These are phyloP conservation scores for Macaranga tanarius DNA, from an alignment of 441 rosid genomes.

Conservation along the genomic window DNA sequence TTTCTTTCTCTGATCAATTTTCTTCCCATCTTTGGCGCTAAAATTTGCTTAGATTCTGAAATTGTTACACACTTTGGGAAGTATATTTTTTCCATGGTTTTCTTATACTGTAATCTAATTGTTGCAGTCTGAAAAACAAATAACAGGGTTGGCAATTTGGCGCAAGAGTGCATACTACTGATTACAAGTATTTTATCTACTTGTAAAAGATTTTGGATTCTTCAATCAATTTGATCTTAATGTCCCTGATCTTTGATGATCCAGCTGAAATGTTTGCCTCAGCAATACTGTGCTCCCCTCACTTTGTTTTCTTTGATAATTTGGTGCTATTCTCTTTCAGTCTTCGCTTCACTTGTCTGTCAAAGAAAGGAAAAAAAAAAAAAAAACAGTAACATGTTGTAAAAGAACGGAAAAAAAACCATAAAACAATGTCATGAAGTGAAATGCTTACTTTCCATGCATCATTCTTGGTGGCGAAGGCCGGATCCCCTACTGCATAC, in stretches of 20 bases:
- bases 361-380: background rate
- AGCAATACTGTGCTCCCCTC: background rate
- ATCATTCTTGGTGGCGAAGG: constrained; percentile 21
- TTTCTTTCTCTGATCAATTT: background rate
- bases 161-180: background rate
- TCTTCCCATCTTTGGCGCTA: too few relatives aligned
- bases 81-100: too few relatives aligned
- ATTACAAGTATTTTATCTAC: background rate
- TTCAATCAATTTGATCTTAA: background rate
- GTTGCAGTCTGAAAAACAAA: background rate
- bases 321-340: constrained; percentile 1
- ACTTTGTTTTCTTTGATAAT: background rate
- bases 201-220: background rate
- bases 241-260: background rate
- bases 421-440: background rate
- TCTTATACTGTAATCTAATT: background rate
- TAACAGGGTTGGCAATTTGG: too few relatives aligned
- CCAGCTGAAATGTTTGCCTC: background rate
- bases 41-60: background rate
- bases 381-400: background rate
- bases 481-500: constrained; percentile 25
- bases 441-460: constrained; percentile 30
- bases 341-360: background rate
- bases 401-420: too few relatives aligned
- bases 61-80: background rate